A percentile compares a stretch with the other conserved stretches of the same genome.
Conservation (phyloP, 495 filamentous ascomycete species). For the Penicillium egyptiacum region DNA sequence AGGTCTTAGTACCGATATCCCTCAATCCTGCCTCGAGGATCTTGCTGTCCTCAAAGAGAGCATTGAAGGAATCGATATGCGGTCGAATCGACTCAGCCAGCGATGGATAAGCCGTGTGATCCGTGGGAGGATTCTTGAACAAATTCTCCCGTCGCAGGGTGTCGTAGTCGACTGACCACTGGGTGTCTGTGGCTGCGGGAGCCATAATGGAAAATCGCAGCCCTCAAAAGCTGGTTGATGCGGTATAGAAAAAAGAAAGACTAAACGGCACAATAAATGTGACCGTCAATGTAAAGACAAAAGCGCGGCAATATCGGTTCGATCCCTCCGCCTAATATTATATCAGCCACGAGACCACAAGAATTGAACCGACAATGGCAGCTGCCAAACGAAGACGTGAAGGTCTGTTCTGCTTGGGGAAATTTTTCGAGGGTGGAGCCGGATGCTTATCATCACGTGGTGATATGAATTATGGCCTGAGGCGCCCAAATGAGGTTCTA, state of each 20-base stretch:
- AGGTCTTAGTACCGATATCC: slow-evolving; percentile 87
- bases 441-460: slow-evolving; percentile 48
- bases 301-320: background rate
- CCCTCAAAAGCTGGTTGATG: slow-evolving; percentile 14
- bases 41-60: slow-evolving; percentile 69
- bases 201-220: slow-evolving; percentile 39
- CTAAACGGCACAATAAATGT: background rate
- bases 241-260: slow-evolving; percentile 12
- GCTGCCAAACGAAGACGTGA: slow-evolving; percentile 25
- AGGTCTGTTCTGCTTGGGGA: slow-evolving; percentile 33
- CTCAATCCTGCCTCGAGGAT: slow-evolving; percentile 73
- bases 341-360: slow-evolving; percentile 20
- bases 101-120: slow-evolving; percentile 83
- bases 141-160: slow-evolving; percentile 78
- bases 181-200: slow-evolving; percentile 59
- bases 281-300: background rate
- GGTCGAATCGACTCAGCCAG: slow-evolving; percentile 80
- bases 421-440: slow-evolving; percentile 51
- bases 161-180: slow-evolving; percentile 82
- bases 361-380: slow-evolving; percentile 35
- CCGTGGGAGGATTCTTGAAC: slow-evolving; percentile 82
- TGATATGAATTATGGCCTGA: slow-evolving; percentile 37
- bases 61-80: slow-evolving; percentile 95
- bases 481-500: slow-evolving; percentile 3
- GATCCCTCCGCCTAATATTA: slow-evolving; percentile 20